Evolutionary conservation across 2,329 filamentous ascomycete genomes (phyloP).

Genomic region (Neobulgaria alba): DNA sequence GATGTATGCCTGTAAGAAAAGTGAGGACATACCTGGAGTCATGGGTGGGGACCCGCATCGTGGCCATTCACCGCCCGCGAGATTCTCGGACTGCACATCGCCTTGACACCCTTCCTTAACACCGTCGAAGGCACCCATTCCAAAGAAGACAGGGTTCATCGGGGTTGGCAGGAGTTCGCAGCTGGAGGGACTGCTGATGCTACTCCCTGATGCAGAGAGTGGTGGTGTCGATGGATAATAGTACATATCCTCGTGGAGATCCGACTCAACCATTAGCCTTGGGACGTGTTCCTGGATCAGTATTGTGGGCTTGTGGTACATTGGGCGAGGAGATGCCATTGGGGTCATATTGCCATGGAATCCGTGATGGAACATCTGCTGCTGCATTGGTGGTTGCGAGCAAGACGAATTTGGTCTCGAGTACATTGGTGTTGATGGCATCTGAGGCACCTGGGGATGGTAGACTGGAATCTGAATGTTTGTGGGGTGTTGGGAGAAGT

Average conservation of each 20-base stretch:
- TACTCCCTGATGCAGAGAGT: constrained; percentile 76
- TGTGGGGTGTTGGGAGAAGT: constrained; percentile 57
- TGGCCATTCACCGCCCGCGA: constrained; percentile 68
- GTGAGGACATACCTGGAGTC: constrained; percentile 71
- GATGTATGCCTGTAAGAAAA: not conserved
- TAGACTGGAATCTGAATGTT: constrained; percentile 43
- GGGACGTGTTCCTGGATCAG: constrained; percentile 49
- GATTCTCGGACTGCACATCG: constrained; percentile 62
- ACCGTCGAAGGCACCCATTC: constrained; percentile 56
- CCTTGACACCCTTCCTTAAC: constrained; percentile 65
- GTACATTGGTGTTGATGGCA: constrained; percentile 56
- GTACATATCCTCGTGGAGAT: constrained; percentile 50
- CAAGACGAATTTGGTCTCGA: constrained; percentile 57
- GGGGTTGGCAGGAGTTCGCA: constrained; percentile 75
- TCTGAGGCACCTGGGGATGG: constrained; percentile 40
- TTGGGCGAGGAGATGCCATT: constrained; percentile 64
- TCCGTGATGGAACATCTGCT: constrained; percentile 24
- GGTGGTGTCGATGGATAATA: constrained; percentile 82
- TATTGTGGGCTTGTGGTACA: constrained; percentile 67
- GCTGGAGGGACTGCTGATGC: constrained; percentile 75
- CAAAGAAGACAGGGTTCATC: constrained; percentile 69
- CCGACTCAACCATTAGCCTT: constrained; percentile 64
- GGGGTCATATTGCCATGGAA: constrained; percentile 51
- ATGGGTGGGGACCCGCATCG: constrained; percentile 73
- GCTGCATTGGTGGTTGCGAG: constrained; percentile 44